These are phyloP conservation scores for Capsicum pubescens DNA, from an alignment of 257 asterid genomes.

Conservation along the genomic window DNA sequence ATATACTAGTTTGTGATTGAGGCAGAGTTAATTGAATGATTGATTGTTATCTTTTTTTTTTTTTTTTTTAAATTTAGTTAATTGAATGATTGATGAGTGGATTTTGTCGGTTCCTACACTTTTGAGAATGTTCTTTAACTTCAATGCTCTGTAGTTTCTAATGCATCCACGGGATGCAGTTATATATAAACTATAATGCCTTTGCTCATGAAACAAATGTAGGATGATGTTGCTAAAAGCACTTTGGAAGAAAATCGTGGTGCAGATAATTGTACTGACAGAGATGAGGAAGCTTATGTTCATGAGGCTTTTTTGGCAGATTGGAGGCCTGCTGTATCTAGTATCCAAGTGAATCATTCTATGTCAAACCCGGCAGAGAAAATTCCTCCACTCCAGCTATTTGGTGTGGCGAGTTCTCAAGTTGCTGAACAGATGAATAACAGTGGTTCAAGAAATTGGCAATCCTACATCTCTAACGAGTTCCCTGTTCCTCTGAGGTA, in stretches of 20 bases:
- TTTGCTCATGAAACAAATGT: constrained; percentile 27
- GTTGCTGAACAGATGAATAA: constrained; percentile 43
- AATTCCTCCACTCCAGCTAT: constrained; percentile 36
- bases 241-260: constrained; percentile 56
- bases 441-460: constrained; percentile 44
- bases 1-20: constrained; percentile 8
- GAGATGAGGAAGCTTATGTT: constrained; percentile 87
- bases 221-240: constrained; percentile 71
- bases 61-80: background rate
- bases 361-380: constrained; percentile 26
- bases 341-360: constrained; percentile 42
- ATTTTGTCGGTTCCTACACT: constrained; percentile 7
- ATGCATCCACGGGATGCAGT: background rate
- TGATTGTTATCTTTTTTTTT: background rate
- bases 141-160: background rate
- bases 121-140: background rate
- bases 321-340: constrained; percentile 70
- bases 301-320: constrained; percentile 98
- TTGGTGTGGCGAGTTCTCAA: constrained; percentile 47
- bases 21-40: background rate
- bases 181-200: constrained; percentile 21
- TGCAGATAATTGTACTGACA: constrained; percentile 52
- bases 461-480: constrained; percentile 42
- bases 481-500: constrained; percentile 61
- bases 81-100: background rate